Evolutionary conservation across 148 eudicot genomes (phyloP), one percentile per base, ranked within the genome.

Genomic region (Nyssa sinensis): DNA sequence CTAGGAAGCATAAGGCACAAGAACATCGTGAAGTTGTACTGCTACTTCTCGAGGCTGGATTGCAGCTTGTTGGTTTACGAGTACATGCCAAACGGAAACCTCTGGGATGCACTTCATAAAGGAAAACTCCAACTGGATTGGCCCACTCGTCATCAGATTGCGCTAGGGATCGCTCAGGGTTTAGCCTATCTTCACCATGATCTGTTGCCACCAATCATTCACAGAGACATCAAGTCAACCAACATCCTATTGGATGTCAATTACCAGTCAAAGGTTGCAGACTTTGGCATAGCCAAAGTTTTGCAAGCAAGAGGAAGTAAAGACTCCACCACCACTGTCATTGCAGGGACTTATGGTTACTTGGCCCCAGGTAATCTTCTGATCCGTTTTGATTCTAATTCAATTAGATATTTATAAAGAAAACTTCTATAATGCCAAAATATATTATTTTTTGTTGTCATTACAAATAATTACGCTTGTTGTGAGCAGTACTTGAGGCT

Each of bases 291-390:
- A 55, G 99, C 99, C 70, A 95, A 95, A 78, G 89, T 95, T 65
- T 72, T 95, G 81, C 92, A 86, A 71, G 91, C 96, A 35, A 83
- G 83, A 75, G 87, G 75, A 64, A 92, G 90, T 44, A 88, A 88
- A 60, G 96, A 88, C 24, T 91, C 89, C 55, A 85, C 79, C 70
- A 86, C 83, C 13, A 91, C 94, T 44, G 79, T 83, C 34, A 78
- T 91, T 71, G 99, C 94, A 41, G 99, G 99, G 78, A 92, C 97
- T 67, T 95, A 85, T 39, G 99, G 97, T n/a, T 95, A 95, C 82
- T 79, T 92, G 81, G 99, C 96, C 58, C 99, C 99, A 76, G 99
- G 99, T 94, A 83, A 77, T 44, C 64, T 65, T 57, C 69, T 55
- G 8, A 44, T 39, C 71, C 44, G 28, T 51, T 19, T 8, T 31